A percentile compares a stretch with the other conserved stretches of the same genome.
These are phyloP conservation scores for Zangia roseola DNA, from an alignment of 768 basidiomycete species.

Conservation along the genomic window DNA sequence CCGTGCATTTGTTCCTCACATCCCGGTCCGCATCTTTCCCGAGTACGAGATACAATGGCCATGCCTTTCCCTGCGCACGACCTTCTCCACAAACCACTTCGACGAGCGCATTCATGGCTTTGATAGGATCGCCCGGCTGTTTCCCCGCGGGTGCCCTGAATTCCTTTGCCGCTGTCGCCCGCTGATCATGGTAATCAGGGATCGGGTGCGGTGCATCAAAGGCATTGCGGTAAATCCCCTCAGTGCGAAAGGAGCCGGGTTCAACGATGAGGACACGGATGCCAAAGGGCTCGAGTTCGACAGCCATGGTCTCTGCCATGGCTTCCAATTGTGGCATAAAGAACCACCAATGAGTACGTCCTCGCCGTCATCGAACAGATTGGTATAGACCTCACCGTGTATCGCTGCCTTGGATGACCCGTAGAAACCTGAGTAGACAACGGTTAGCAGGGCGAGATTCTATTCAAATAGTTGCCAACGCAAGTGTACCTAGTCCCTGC, in stretches of 20 bases:
- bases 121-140: constrained; percentile 55
- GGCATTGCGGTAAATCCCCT: constrained; percentile 46
- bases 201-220: constrained; percentile 43
- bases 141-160: constrained; percentile 41
- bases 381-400: constrained; percentile 38
- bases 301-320: constrained; percentile 52
- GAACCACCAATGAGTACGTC: not conserved
- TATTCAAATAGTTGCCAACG: not conserved
- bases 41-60: constrained; percentile 48
- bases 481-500: constrained; percentile 29
- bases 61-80: constrained; percentile 41
- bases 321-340: constrained; percentile 31
- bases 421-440: constrained; percentile 38
- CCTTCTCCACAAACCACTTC: constrained; percentile 52
- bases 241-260: constrained; percentile 61
- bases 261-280: constrained; percentile 58
- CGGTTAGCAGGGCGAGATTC: no score
- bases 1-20: constrained; percentile 46
- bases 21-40: constrained; percentile 55
- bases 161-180: constrained; percentile 29
- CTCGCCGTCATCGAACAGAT: no score
- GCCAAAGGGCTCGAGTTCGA: constrained; percentile 53
- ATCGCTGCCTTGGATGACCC: constrained; percentile 60
- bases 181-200: constrained; percentile 48
- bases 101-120: constrained; percentile 51